These are phyloP conservation scores for Seminavis robusta DNA, from an alignment of 108 stramenopile species.

Conservation along the genomic window DNA sequence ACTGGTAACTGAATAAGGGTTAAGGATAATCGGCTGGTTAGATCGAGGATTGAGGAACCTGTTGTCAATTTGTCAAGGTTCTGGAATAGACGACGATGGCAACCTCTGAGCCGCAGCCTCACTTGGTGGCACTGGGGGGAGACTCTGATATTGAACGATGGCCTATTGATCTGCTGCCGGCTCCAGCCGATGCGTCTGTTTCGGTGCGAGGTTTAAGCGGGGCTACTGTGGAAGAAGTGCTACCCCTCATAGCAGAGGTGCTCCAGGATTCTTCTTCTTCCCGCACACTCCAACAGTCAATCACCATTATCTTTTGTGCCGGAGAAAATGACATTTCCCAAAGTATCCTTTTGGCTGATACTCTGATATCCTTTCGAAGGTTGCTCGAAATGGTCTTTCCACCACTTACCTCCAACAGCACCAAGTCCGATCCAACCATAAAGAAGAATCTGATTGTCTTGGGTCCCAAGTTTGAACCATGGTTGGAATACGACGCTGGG, in stretches of 20 bases:
- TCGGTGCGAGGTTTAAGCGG: conserved; percentile 15
- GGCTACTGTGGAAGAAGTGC: conserved; percentile 33
- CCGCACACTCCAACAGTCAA: background rate
- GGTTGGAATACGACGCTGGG: conserved; percentile 50
- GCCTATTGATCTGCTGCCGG: conserved; percentile 46
- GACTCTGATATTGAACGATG: conserved; percentile 77
- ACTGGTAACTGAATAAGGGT: too few relatives aligned
- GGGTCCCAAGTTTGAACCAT: conserved; percentile 85
- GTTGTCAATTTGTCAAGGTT: too few relatives aligned
- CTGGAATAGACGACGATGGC: too few relatives aligned
- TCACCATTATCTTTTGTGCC: conserved; percentile 64
- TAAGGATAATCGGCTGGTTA: too few relatives aligned
- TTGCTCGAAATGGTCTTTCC: conserved; percentile 29
- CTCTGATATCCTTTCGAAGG: conserved; percentile 7
- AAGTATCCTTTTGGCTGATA: conserved; percentile 35
- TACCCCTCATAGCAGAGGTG: conserved; percentile 12
- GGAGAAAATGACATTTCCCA: conserved; percentile 77
- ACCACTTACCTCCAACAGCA: conserved; percentile 5
- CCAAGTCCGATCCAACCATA: too few relatives aligned
- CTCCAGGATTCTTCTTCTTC: conserved; percentile 4
- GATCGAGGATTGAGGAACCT: too few relatives aligned
- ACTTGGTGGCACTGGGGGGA: too few relatives aligned
- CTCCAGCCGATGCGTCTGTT: background rate
- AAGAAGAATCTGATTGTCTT: conserved; percentile 46
- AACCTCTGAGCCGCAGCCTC: too few relatives aligned